Percentiles rank a stretch among this genome's conserved stretches.
Evolutionary conservation across 2,329 filamentous ascomycete genomes (phyloP).

Genomic region (Achaetomium macrosporum): DNA sequence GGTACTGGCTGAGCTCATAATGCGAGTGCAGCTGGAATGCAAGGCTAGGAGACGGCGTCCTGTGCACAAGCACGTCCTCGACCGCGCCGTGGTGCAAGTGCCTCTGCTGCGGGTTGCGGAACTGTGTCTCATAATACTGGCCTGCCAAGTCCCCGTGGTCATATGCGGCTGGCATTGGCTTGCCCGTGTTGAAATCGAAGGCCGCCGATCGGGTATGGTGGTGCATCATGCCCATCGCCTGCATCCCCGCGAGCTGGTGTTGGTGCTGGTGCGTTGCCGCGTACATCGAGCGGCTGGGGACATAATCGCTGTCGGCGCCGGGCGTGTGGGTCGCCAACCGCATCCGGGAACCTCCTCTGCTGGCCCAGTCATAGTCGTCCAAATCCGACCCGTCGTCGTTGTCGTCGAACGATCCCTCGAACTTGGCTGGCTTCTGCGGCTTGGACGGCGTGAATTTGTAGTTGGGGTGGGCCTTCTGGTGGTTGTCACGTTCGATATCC

Average conservation of each 20-base stretch:
- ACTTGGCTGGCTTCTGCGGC: slow-evolving; percentile 38
- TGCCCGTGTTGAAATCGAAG: slow-evolving; percentile 34
- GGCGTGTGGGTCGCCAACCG: slow-evolving; percentile 29
- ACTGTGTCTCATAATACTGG: slow-evolving; percentile 35
- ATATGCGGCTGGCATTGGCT: slow-evolving; percentile 36
- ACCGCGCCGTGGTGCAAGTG: slow-evolving; percentile 24
- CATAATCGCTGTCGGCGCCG: slow-evolving; percentile 30
- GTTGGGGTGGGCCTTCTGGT: slow-evolving; percentile 75
- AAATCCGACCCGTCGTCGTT: slow-evolving; percentile 39
- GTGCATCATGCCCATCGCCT: slow-evolving; percentile 16
- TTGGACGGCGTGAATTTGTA: slow-evolving; percentile 95
- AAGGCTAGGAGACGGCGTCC: slow-evolving; percentile 31
- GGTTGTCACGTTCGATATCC: slow-evolving; percentile 74
- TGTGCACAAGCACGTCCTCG: slow-evolving; percentile 31
- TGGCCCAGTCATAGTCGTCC: slow-evolving; percentile 41
- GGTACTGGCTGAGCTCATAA: slow-evolving; percentile 16
- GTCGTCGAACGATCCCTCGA: slow-evolving; percentile 29
- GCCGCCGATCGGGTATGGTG: slow-evolving; percentile 27
- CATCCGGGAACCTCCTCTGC: slow-evolving; percentile 27
- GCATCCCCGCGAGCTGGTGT: slow-evolving; percentile 13
- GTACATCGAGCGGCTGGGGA: slow-evolving; percentile 21
- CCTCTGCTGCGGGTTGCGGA: slow-evolving; percentile 23
- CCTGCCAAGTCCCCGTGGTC: slow-evolving; percentile 27
- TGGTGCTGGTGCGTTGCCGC: slow-evolving; percentile 6
- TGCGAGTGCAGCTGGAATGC: slow-evolving; percentile 20